These are phyloP conservation scores for Penicillium paneum DNA, from an alignment of 2,329 filamentous ascomycete species.

Conservation along the genomic window DNA sequence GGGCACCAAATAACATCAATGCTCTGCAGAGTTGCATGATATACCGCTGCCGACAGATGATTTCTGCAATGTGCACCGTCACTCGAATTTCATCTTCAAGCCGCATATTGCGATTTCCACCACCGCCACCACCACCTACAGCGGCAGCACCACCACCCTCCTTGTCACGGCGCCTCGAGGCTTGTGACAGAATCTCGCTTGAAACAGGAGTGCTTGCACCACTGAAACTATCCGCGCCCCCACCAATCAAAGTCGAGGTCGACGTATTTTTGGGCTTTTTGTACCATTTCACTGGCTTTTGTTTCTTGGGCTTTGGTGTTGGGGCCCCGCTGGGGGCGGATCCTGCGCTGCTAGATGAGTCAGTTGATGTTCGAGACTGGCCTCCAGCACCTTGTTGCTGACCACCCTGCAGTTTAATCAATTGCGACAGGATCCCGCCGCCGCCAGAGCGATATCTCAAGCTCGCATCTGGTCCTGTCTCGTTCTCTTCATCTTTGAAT, in stretches of 20 bases:
- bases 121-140: not conserved
- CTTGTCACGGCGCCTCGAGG: constrained; percentile 26
- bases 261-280: constrained; percentile 29
- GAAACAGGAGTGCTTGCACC: constrained; percentile 31
- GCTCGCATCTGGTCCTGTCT: constrained; percentile 10
- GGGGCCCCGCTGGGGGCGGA: constrained; percentile 4
- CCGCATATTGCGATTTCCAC: constrained; percentile 14
- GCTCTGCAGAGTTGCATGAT: constrained; percentile 79
- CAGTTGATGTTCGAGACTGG: constrained; percentile 10
- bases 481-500: constrained; percentile 8
- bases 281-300: constrained; percentile 33
- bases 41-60: constrained; percentile 75
- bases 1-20: constrained; percentile 87
- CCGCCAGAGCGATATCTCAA: constrained; percentile 27
- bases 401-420: constrained; percentile 26
- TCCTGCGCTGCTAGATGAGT: constrained; percentile 9
- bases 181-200: constrained; percentile 27
- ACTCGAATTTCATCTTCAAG: constrained; percentile 53
- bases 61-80: constrained; percentile 61
- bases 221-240: constrained; percentile 18
- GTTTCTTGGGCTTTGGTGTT: constrained; percentile 16
- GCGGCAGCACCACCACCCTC: constrained; percentile 7
- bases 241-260: constrained; percentile 23
- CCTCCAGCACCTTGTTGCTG: constrained; percentile 2
- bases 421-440: constrained; percentile 32